Evolutionary conservation across 2,329 filamentous ascomycete genomes (phyloP), one percentile per base, ranked within the genome.

Genomic region (Hymenoscyphus albidus): DNA sequence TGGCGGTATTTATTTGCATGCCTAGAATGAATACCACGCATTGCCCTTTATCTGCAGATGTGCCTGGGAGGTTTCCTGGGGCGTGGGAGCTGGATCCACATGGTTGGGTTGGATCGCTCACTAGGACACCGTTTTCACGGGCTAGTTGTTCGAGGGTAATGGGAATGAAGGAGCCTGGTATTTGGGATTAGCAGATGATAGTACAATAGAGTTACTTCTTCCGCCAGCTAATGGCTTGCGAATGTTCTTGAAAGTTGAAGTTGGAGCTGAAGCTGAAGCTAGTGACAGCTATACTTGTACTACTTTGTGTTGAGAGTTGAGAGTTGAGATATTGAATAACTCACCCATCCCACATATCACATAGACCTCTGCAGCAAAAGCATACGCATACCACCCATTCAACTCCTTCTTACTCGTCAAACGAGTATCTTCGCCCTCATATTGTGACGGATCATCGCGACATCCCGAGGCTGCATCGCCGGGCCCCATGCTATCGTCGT

Each of bases 291-390:
- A 22, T 51, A 27, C 44, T 22, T 51, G 44, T 22, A 27, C 42
- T 44, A 44, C 44, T 51, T 12, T 18, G 22, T 22, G 18, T n/a
- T 16, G 18, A 48, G 9, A 27, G 27, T 27, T 27, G 27, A 27
- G 27, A 27, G 27, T 27, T 27, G 9, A 35, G 35, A 35, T 35
- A 10, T 35, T 35, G 35, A 35, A 10, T 35, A 62, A 80, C 87
- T 75, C 77, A 91, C 93, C 88, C 75, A 91, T 86, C 27, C 88
- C 94, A 77, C 95, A 98, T 64, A 98, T 91, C 16, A 96, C 92
- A 76, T 97, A 98, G 62, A 96, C 94, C 80, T 99, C 95, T 22
- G 94, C 93, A 31, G 95, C 95, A 83, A 96, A 98, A 54, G 91
- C 91, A 80, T 98, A 98, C 76, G 90, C 89, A 78, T 98, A 99